Conservation (phyloP, 805 yeast species). For the Kodamaea laetipori region DNA sequence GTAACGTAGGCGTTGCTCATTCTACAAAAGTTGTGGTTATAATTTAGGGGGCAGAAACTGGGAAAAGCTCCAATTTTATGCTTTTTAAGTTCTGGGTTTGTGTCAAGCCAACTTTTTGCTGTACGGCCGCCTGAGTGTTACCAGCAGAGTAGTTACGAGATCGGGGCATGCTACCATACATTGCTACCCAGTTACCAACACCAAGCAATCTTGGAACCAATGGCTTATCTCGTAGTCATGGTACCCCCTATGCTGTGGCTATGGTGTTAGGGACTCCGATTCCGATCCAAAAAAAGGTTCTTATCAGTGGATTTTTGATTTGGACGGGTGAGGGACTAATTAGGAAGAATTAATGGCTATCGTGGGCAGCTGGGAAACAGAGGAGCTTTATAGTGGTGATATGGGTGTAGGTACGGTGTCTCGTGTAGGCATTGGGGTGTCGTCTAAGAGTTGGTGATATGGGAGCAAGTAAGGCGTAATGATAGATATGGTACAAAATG, state of each 20-base stretch:
- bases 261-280: conserved; percentile 1
- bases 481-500: no score
- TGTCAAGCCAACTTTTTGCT: background rate
- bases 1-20: conserved; percentile 28
- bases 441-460: no score
- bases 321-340: background rate
- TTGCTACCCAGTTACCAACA: no score
- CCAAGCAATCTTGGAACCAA: background rate
- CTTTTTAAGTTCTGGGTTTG: background rate
- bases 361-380: no score
- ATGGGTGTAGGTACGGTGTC: no score
- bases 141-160: no score
- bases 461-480: no score
- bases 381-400: no score
- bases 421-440: no score
- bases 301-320: background rate
- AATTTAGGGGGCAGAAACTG: background rate
- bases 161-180: no score
- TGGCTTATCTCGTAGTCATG: conserved; percentile 5
- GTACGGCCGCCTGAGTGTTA: conserved; percentile 1
- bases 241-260: background rate
- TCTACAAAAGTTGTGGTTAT: background rate
- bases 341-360: no score
- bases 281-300: background rate
- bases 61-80: background rate